Conservation (phyloP, 176 grass and related monocot genomes). For the Lolium rigidum region DNA sequence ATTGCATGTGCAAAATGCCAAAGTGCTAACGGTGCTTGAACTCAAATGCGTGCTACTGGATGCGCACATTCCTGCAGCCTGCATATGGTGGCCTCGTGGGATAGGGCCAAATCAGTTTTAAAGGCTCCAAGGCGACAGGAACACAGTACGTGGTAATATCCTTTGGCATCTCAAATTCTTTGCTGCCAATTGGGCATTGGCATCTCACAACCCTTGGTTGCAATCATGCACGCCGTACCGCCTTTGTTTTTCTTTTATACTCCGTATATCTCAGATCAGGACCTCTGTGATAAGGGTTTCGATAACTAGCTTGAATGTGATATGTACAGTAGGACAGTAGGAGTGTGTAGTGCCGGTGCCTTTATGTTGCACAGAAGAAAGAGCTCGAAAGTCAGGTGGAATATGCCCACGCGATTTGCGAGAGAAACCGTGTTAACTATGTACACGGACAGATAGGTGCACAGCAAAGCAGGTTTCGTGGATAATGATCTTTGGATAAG, state of each 20-base stretch:
- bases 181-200: slow-evolving; percentile 9
- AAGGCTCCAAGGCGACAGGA: slow-evolving; percentile 24
- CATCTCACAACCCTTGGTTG: slow-evolving; percentile 25
- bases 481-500: background rate
- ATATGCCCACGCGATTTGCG: slow-evolving; percentile 18
- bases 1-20: no score
- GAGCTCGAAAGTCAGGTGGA: slow-evolving; percentile 13
- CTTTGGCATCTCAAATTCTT: slow-evolving; percentile 26
- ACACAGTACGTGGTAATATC: background rate
- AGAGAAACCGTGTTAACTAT: background rate
- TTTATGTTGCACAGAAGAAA: background rate
- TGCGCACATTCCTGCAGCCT: background rate
- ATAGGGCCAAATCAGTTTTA: background rate
- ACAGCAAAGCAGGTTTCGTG: background rate
- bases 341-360: background rate
- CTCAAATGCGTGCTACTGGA: no score
- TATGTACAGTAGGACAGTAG: background rate
- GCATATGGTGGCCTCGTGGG: slow-evolving; percentile 3
- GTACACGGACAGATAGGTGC: background rate
- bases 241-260: background rate
- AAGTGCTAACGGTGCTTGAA: no score
- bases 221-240: slow-evolving; percentile 19
- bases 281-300: background rate
- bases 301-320: background rate
- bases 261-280: slow-evolving; percentile 2